Base-by-base conservation (phyloP, 495 filamentous ascomycete species). In the Chaetomium cochliodes region DNA sequence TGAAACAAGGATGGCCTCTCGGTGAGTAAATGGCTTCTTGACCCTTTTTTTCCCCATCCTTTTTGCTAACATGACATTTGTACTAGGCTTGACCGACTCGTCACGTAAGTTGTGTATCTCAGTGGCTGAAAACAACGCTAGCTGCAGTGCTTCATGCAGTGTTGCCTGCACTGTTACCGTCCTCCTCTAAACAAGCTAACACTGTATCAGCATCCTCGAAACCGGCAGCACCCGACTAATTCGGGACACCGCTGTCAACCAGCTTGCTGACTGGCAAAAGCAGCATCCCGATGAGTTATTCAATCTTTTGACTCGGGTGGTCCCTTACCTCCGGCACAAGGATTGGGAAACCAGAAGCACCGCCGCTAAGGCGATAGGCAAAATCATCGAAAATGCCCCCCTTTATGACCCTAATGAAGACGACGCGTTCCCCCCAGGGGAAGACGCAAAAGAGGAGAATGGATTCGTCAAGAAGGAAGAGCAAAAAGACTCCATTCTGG, bases 201-300 rank as follows among this genome's bases (percentile, higher is more conserved):
- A 69, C 67, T 62, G 44, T 64, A 41, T 65, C 70, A 97, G 94
- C 50, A 85, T 98, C 70, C 86, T 98, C 52, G 96, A 98, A 83
- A 96, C 92, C 42, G 94, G 94, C 68, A 97, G 92, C 76, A 98
- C 93, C 63, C 87, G 88, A 70, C 79, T 98, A 60, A 97, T 98
- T 63, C 89, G 96, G 61, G 94, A 96, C 66, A 98, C 94, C 63
- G 94, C 94, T 62, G 96, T 96, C 42, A 90, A 94, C 72, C 94
- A 98, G 79, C 85, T 98, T 44, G 93, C 90, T 42, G 94, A 98
- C 80, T 92, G 97, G 65, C 96, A 98, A 76, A 98, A 96, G 73
- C 88, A 93, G 67, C 96, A 98, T 72, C 94, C 96, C 0, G 93
- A 98, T 75, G 94, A 98, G 72, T 81, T 98, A 4, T 98, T 97